Conservation (phyloP, 495 filamentous ascomycete species). For the Xylaria palmicola region DNA sequence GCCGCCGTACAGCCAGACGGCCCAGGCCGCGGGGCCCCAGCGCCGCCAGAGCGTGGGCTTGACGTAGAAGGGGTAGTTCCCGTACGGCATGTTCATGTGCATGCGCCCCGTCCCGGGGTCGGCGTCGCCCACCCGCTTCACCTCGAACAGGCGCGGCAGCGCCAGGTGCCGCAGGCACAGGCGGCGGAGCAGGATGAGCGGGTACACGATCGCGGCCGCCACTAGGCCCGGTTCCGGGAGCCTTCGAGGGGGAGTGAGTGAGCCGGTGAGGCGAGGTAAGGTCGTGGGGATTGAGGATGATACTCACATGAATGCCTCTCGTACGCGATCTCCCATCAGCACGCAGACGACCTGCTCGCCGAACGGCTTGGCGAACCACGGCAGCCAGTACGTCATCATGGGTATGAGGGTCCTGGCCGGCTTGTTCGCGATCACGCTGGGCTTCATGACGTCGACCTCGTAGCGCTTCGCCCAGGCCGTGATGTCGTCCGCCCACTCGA, state of each 20-base stretch:
- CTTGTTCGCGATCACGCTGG: slow-evolving; percentile 31
- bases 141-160: slow-evolving; percentile 54
- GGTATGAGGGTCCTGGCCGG: slow-evolving; percentile 53
- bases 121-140: slow-evolving; percentile 40
- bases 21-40: slow-evolving; percentile 56
- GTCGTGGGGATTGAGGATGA: neutral
- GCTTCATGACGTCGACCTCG: slow-evolving; percentile 54
- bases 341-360: slow-evolving; percentile 53
- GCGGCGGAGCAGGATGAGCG: slow-evolving; percentile 47
- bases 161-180: slow-evolving; percentile 55
- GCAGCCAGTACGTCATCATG: slow-evolving; percentile 59
- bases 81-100: slow-evolving; percentile 38
- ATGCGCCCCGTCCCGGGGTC: slow-evolving; percentile 48
- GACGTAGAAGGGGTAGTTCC: slow-evolving; percentile 61
- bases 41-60: slow-evolving; percentile 61
- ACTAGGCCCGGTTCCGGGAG: slow-evolving; percentile 30
- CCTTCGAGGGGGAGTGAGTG: slow-evolving; percentile 4
- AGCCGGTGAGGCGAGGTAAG: neutral
- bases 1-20: slow-evolving; percentile 52
- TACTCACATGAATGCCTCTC: slow-evolving; percentile 64
- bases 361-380: slow-evolving; percentile 46
- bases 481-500: slow-evolving; percentile 66
- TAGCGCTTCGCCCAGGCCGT: slow-evolving; percentile 58
- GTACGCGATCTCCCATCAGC: slow-evolving; percentile 62
- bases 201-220: slow-evolving; percentile 21